phyloP scores from a whole-genome alignment of 208 protist species.

The Leishmania braziliensis region DNA sequence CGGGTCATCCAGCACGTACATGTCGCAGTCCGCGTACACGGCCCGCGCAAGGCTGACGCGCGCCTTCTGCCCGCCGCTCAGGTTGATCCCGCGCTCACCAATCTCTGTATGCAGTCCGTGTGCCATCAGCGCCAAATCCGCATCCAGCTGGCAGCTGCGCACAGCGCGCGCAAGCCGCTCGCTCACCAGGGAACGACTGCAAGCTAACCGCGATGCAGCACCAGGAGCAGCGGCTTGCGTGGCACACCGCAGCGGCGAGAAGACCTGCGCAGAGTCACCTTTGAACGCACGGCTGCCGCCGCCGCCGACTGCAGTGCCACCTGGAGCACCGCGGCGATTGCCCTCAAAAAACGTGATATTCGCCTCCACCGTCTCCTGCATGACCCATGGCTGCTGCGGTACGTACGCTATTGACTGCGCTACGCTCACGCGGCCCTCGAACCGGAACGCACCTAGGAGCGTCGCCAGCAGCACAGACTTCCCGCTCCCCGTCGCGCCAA shows the following conservation, averaged over 20 bases:
- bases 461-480: conserved; percentile 48
- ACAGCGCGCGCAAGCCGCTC: conserved; percentile 41
- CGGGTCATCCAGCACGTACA: conserved; percentile 93
- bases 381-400: conserved; percentile 93
- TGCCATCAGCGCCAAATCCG: conserved; percentile 71
- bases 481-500: conserved; percentile 46
- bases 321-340: conserved; percentile 11
- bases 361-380: conserved; percentile 90
- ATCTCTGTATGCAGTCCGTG: conserved; percentile 48
- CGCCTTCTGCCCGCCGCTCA: conserved; percentile 89
- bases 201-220: conserved; percentile 35
- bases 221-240: conserved; percentile 38
- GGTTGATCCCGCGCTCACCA: conserved; percentile 49
- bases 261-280: background rate
- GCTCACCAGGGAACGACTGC: conserved; percentile 62
- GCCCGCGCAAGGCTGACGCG: conserved; percentile 86
- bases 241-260: conserved; percentile 47
- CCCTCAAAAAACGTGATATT: conserved; percentile 92
- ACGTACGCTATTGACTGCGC: conserved; percentile 76
- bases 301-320: background rate
- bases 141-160: conserved; percentile 54
- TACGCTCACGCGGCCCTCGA: conserved; percentile 14
- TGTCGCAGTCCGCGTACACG: conserved; percentile 81
- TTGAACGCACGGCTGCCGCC: conserved; percentile 26
- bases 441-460: conserved; percentile 37